Percentiles rank a stretch among this genome's conserved stretches.
Evolutionary conservation across 208 protist species (phyloP).

Genomic region (Vickermania ingenoplastis): DNA sequence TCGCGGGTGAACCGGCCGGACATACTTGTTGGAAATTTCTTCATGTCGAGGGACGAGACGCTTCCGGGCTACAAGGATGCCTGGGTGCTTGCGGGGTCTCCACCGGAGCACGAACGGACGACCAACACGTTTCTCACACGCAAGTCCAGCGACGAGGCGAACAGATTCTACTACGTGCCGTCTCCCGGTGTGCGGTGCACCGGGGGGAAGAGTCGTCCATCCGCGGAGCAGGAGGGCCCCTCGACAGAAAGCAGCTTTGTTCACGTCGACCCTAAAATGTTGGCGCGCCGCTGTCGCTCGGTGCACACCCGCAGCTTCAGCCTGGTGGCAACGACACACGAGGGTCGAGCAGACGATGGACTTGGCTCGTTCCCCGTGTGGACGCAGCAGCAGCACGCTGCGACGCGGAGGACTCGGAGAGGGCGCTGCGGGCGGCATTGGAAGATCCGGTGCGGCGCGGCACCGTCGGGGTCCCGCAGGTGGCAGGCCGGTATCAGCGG

Average conservation of each 20-base stretch:
- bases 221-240: neutral
- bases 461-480: constrained; percentile 25
- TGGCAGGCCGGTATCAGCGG: constrained; percentile 62
- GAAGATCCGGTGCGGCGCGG: neutral
- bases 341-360: too few species aligned
- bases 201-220: constrained; percentile 3
- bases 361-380: too few species aligned
- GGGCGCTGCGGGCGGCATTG: too few species aligned
- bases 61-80: constrained; percentile 54
- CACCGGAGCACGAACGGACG: constrained; percentile 49
- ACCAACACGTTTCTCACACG: constrained; percentile 61
- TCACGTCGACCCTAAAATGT: neutral
- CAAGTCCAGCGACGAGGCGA: constrained; percentile 27
- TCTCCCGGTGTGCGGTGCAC: constrained; percentile 2
- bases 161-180: constrained; percentile 67
- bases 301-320: neutral
- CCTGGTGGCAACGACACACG: too few species aligned
- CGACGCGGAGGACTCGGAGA: too few species aligned
- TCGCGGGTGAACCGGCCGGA: constrained; percentile 42
- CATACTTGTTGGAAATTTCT: constrained; percentile 57
- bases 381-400: too few species aligned
- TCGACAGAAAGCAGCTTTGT: neutral
- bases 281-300: neutral
- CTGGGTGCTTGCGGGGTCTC: constrained; percentile 54
- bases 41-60: constrained; percentile 31